These are phyloP conservation scores for Pythium vanterpoolii DNA, from an alignment of 352 stramenopile genomes.

Conservation along the genomic window DNA sequence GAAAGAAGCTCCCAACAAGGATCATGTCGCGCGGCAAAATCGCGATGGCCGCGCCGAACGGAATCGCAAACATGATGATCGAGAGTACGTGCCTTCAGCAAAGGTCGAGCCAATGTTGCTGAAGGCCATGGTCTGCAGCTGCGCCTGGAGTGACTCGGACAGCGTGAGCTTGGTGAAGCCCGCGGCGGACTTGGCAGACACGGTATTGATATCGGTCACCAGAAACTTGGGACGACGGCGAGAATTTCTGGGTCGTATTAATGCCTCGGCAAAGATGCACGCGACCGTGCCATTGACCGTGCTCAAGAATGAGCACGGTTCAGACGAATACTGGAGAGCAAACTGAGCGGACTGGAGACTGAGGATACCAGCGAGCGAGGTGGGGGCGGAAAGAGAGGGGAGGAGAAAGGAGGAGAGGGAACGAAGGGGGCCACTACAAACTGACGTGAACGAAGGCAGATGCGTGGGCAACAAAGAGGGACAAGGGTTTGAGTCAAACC, in stretches of 20 bases:
- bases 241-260: conserved; percentile 14
- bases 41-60: conserved; percentile 11
- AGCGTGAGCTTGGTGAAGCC: conserved; percentile 17
- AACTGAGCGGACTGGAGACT: too few species aligned
- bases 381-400: too few species aligned
- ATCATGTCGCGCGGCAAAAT: conserved; percentile 4
- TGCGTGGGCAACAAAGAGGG: too few species aligned
- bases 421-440: too few species aligned
- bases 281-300: conserved; percentile 17
- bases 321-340: conserved; percentile 18
- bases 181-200: conserved; percentile 8
- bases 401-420: too few species aligned
- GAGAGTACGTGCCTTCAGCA: conserved; percentile 11
- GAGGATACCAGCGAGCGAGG: too few species aligned
- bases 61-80: conserved; percentile 21
- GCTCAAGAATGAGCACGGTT: conserved; percentile 15
- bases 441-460: too few species aligned
- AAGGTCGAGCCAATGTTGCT: conserved; percentile 13
- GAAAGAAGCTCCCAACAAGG: conserved; percentile 6
- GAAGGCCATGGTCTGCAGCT: conserved; percentile 11
- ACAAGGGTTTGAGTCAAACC: too few species aligned
- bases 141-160: conserved; percentile 6
- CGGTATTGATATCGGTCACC: conserved; percentile 23
- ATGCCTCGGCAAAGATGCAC: conserved; percentile 16
- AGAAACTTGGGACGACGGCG: conserved; percentile 17